Evolutionary conservation across 306 rosid genomes (phyloP).

Genomic region (Dryas octopetala): DNA sequence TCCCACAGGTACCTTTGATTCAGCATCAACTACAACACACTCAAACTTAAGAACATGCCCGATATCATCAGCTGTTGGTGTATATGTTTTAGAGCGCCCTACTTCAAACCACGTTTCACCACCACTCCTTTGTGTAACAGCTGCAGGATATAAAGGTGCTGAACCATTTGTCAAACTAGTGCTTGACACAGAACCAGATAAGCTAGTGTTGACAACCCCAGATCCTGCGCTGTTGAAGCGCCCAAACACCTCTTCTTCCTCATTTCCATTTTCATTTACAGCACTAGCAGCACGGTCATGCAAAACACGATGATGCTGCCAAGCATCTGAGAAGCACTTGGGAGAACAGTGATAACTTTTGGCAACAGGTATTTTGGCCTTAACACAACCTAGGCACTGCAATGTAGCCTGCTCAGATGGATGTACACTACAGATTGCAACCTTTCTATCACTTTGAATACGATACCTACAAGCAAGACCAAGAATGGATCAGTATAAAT

Average conservation of each 20-base stretch:
- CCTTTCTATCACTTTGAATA: constrained; percentile 82
- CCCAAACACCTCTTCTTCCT: constrained; percentile 82
- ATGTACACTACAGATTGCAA: constrained; percentile 89
- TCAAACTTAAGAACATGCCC: constrained; percentile 95
- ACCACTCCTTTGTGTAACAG: constrained; percentile 74
- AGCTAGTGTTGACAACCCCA: constrained; percentile 49
- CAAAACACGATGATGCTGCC: constrained; percentile 97
- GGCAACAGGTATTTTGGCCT: constrained; percentile 75
- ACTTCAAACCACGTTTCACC: constrained; percentile 96
- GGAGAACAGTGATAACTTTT: constrained; percentile 93
- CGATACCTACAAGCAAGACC: constrained; percentile 71
- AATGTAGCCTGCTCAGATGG: constrained; percentile 92
- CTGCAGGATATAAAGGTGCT: constrained; percentile 73
- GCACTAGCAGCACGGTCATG: constrained; percentile 97
- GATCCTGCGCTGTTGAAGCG: constrained; percentile 67
- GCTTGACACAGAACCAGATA: constrained; percentile 66
- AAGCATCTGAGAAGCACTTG: constrained; percentile 91
- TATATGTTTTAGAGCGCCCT: constrained; percentile 69
- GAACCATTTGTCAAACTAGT: constrained; percentile 74
- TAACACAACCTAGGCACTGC: constrained; percentile 88
- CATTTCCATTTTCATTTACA: constrained; percentile 82
- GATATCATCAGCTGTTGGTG: constrained; percentile 86
- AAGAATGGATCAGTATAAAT: constrained; percentile 10
- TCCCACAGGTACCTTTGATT: constrained; percentile 68
- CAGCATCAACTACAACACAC: constrained; percentile 80